Percentiles rank a stretch among this genome's conserved stretches.
phyloP scores from a whole-genome alignment of 164 flowering plant genomes.

The Chloranthus sessilifolius region DNA sequence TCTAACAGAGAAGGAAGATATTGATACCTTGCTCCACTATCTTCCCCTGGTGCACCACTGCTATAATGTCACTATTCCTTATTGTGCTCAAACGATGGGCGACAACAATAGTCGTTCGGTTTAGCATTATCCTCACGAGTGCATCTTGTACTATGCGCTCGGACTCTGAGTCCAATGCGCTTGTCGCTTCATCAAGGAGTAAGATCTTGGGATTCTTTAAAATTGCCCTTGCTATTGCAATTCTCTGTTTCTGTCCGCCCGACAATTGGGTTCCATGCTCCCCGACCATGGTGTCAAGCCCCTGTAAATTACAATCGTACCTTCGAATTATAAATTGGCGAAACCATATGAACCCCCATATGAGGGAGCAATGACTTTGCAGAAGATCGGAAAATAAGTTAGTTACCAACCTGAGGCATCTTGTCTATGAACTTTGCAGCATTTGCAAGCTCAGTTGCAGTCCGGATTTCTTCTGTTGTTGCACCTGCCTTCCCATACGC shows the following conservation, averaged over 20 bases:
- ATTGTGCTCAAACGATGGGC: constrained; percentile 73
- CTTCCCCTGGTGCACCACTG: constrained; percentile 61
- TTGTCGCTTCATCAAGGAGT: constrained; percentile 79
- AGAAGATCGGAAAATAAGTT: not conserved
- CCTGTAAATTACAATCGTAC: constrained; percentile 24
- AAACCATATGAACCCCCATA: not conserved
- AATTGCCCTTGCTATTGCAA: constrained; percentile 74
- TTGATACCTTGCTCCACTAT: constrained; percentile 70
- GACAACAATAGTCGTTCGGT: constrained; percentile 63
- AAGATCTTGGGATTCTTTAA: constrained; percentile 65
- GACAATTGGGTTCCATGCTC: constrained; percentile 74
- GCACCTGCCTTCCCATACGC: constrained; percentile 65
- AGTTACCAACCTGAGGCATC: constrained; percentile 40
- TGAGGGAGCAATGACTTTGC: too few relatives aligned
- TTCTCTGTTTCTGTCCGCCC: constrained; percentile 83
- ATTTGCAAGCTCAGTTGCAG: constrained; percentile 61
- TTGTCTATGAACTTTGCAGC: constrained; percentile 68
- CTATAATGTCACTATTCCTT: constrained; percentile 52
- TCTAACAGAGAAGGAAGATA: too few relatives aligned
- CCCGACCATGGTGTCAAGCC: constrained; percentile 69
- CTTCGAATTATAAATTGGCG: not conserved
- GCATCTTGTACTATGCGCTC: constrained; percentile 71
- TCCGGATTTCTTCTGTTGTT: constrained; percentile 47
- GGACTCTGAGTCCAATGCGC: constrained; percentile 69
- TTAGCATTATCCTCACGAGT: constrained; percentile 38